Conservation (phyloP, 176 grass and related monocot genomes). For the Musa troglodytarum region DNA sequence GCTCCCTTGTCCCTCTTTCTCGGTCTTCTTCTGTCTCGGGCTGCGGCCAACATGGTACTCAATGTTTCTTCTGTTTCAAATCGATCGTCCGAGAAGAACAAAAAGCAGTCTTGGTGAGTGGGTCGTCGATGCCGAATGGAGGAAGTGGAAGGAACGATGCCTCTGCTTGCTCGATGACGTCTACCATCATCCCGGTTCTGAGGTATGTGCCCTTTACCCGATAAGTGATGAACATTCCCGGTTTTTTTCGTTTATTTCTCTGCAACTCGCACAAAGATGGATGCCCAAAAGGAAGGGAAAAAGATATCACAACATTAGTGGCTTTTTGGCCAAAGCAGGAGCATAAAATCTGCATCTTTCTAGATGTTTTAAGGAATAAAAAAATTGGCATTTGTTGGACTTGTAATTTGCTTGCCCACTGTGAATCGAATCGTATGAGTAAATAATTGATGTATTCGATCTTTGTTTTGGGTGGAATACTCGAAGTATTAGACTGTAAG, state of each 20-base stretch:
- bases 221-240: background rate
- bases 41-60: background rate
- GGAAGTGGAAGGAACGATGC: slow-evolving; percentile 20
- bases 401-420: too few species aligned
- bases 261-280: too few species aligned
- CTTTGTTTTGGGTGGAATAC: too few species aligned
- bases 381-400: too few species aligned
- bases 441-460: too few species aligned
- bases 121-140: slow-evolving; percentile 4
- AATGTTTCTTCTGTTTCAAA: background rate
- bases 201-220: slow-evolving; percentile 22
- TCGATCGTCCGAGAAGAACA: background rate
- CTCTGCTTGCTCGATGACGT: slow-evolving; percentile 17
- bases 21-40: background rate
- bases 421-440: too few species aligned
- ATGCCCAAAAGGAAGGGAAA: too few species aligned
- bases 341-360: background rate
- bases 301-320: too few species aligned
- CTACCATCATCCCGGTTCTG: slow-evolving; percentile 22
- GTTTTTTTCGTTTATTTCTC: too few species aligned
- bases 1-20: background rate
- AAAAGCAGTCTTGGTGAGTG: slow-evolving; percentile 7
- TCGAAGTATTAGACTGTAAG: too few species aligned
- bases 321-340: too few species aligned
- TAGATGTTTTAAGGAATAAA: too few species aligned